Evolutionary conservation across 2,329 filamentous ascomycete species (phyloP).

Genomic region (Dactylella cylindrospora): DNA sequence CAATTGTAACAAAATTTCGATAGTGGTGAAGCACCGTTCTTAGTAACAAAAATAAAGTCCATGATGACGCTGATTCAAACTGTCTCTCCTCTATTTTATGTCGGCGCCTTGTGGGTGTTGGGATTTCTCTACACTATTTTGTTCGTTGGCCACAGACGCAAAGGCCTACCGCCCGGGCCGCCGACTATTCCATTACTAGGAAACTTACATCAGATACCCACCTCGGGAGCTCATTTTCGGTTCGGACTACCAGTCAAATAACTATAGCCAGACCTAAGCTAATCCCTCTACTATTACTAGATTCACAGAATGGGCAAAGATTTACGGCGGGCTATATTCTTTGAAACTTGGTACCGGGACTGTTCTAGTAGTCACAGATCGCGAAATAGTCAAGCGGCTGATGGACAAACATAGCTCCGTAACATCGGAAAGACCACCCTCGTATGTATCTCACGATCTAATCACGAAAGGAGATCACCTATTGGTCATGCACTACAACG

Average conservation of each 20-base stretch:
- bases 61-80: too few species aligned
- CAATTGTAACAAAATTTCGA: too few species aligned
- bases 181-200: constrained; percentile 54
- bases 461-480: constrained; percentile 57
- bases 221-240: constrained; percentile 50
- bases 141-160: constrained; percentile 10
- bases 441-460: constrained; percentile 54
- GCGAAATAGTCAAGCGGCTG: constrained; percentile 53
- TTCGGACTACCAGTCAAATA: constrained; percentile 26
- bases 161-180: constrained; percentile 50
- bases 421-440: constrained; percentile 55
- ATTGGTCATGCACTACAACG: constrained; percentile 56
- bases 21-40: too few species aligned
- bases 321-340: constrained; percentile 55
- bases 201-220: constrained; percentile 53
- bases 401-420: constrained; percentile 56
- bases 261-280: neutral
- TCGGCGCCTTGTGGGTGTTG: too few species aligned
- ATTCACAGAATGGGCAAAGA: constrained; percentile 55
- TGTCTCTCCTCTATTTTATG: too few species aligned
- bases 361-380: constrained; percentile 54
- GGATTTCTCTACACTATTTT: constrained; percentile 14
- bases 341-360: constrained; percentile 55
- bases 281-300: constrained; percentile 45
- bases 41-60: too few species aligned